Conservation (phyloP, 352 stramenopile genomes). For the Aphanomyces cochlioides region DNA sequence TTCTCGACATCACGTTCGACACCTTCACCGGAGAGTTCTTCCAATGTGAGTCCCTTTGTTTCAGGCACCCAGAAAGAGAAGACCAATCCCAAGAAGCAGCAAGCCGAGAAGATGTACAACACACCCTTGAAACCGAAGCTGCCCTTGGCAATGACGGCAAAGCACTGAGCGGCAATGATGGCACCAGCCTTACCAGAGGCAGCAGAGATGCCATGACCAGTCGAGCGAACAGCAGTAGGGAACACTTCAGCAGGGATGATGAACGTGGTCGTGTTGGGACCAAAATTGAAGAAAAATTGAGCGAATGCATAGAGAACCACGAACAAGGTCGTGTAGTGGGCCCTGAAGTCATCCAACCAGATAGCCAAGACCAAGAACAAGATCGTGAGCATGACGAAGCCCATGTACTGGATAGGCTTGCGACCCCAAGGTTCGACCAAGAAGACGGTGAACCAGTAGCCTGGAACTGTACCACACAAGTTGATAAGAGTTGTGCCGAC, state of each 20-base stretch:
- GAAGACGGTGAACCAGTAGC: constrained; percentile 65
- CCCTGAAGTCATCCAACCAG: constrained; percentile 46
- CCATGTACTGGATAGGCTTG: constrained; percentile 60
- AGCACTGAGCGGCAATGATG: constrained; percentile 48
- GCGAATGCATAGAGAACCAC: constrained; percentile 52
- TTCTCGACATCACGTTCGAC: not conserved
- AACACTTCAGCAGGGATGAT: constrained; percentile 83
- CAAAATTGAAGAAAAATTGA: constrained; percentile 67
- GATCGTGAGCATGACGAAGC: constrained; percentile 43
- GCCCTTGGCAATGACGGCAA: constrained; percentile 44
- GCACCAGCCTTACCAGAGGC: constrained; percentile 70
- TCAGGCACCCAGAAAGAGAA: constrained; percentile 53
- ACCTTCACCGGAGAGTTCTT: constrained; percentile 36
- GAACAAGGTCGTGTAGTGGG: constrained; percentile 38
- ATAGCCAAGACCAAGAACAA: constrained; percentile 52
- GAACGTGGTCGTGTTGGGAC: constrained; percentile 78
- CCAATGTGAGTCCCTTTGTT: constrained; percentile 48
- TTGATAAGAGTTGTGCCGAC: constrained; percentile 46
- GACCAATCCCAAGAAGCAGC: constrained; percentile 45
- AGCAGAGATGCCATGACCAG: constrained; percentile 78
- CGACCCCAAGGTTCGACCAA: constrained; percentile 52
- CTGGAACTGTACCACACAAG: constrained; percentile 47
- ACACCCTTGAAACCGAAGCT: constrained; percentile 47
- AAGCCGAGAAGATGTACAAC: constrained; percentile 48
- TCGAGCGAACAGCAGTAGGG: constrained; percentile 72